Conservation (phyloP, 163 green algal species). For the Chlorella variabilis region DNA sequence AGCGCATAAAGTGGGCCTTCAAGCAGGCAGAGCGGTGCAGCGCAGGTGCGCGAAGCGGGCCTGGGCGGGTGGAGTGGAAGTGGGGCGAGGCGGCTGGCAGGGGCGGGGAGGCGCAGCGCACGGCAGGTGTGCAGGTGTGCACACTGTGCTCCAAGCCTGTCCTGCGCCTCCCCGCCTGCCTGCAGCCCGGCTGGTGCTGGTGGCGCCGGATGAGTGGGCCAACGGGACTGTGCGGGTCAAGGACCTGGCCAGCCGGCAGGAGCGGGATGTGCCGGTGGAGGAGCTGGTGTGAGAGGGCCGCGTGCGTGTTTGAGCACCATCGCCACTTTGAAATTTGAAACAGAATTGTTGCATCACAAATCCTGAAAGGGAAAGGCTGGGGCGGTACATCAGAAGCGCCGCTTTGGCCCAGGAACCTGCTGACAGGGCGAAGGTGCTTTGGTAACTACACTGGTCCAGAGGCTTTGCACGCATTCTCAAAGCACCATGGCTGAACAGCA, state of each 20-base stretch:
- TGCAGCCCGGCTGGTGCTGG: constrained; percentile 85
- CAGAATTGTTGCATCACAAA: no score
- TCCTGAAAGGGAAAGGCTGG: background rate
- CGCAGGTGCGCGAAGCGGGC: background rate
- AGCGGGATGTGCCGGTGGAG: constrained; percentile 79
- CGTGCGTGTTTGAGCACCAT: no score
- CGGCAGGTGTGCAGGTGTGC: no score
- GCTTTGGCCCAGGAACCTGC: background rate
- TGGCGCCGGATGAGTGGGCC: constrained; percentile 89
- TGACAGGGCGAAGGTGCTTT: no score
- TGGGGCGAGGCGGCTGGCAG: no score
- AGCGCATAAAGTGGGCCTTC: constrained; percentile 94
- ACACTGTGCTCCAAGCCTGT: no score
- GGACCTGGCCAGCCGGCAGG: constrained; percentile 80
- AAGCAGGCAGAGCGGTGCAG: constrained; percentile 49
- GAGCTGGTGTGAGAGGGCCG: constrained; percentile 30
- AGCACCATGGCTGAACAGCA: background rate
- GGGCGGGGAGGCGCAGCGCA: no score
- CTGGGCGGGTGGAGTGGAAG: background rate
- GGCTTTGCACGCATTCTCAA: no score
- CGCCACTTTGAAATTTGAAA: no score
- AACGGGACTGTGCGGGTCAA: constrained; percentile 86
- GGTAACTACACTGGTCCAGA: no score
- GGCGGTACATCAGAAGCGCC: no score
- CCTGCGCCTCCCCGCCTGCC: no score